Evolutionary conservation across 768 basidiomycete genomes (phyloP), one percentile per base, ranked within the genome.

Genomic region (Podaxis mareebaensis): DNA sequence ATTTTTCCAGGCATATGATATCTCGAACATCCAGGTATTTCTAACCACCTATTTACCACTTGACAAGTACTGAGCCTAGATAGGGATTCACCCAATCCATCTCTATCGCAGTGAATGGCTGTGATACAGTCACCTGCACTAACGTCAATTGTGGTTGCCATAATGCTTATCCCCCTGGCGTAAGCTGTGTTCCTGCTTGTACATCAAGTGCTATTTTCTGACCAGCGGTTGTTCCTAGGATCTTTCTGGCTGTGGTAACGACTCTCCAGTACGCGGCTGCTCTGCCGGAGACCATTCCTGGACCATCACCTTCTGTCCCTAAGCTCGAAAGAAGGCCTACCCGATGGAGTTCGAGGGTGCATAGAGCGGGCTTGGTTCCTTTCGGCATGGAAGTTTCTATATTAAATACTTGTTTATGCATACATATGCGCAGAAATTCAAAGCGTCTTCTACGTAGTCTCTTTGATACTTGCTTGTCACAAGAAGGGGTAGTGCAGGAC

Each of bases 71-170:
- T 60, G 36, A 60, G 6, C 48, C 13, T 24, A 15, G 13, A 1
- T 26, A 62, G 67, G 79, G 78, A 5, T 80, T 78, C 68, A 78
- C 78, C 2, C 76, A 78, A 63, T 75, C 75, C 8, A 72, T 79
- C 20, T 55, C 67, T 26, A 75, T 79, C 53, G 68, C 65, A 48
- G 78, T 76, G 4, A 71, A 68, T 30, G 78, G 77, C 2, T 77
- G 79, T 68, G 74, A 76, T 24, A 77, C 76, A 12, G 78, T 78
- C 7, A 75, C 75, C 7, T 80, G 79, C 67, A 77, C 74, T 11
- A 75, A 73, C 57, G 73, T 72, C 42, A 73, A 74, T 46, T 79
- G 78, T 67, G 75, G 74, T 20, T 77, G 76, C 66, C 66, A 7
- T 28, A 69, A 65, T 38, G 75, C 75, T 4, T 77, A 76, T 62